Percentiles rank a stretch among this genome's conserved stretches.
These are phyloP conservation scores for Chalaropsis thielavioides DNA, from an alignment of 2,329 filamentous ascomycete species.

Conservation along the genomic window DNA sequence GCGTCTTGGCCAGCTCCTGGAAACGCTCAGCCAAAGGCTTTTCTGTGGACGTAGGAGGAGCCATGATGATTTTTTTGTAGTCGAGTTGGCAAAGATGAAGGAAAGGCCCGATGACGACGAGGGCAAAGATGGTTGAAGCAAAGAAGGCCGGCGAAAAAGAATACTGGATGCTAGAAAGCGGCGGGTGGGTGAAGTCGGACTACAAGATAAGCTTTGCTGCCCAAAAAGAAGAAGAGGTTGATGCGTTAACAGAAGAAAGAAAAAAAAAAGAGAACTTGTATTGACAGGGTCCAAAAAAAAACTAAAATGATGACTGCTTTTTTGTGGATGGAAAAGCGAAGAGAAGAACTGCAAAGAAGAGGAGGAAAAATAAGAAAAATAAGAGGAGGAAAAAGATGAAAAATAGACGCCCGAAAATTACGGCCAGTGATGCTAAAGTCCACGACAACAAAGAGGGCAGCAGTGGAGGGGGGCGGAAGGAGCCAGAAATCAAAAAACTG, in stretches of 20 bases:
- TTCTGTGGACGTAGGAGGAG: slow-evolving; percentile 50
- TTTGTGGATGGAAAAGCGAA: neutral
- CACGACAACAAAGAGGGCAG: neutral
- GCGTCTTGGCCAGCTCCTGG: slow-evolving; percentile 64
- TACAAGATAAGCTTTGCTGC: slow-evolving; percentile 7
- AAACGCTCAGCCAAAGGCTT: slow-evolving; percentile 62
- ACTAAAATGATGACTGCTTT: slow-evolving; percentile 2
- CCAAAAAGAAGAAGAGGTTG: slow-evolving; percentile 4
- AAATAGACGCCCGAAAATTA: slow-evolving; percentile 6
- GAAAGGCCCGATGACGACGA: neutral
- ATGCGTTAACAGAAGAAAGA: neutral
- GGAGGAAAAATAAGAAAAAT: slow-evolving; percentile 6
- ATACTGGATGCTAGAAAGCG: neutral
- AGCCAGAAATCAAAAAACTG: neutral
- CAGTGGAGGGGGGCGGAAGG: neutral
- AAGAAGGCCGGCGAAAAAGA: neutral
- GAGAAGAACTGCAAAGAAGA: neutral
- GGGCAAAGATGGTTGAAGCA: neutral
- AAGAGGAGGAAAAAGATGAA: slow-evolving; percentile 1
- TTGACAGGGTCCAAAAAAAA: slow-evolving; percentile 6
- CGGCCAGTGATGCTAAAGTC: neutral
- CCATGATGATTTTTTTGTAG: slow-evolving; percentile 14
- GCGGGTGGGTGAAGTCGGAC: neutral
- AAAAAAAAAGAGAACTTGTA: slow-evolving; percentile 1
- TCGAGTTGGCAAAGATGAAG: neutral